Percentiles rank a stretch among this genome's conserved stretches.
phyloP scores from a whole-genome alignment of 768 basidiomycete species.

The Collybiopsis luxurians region DNA sequence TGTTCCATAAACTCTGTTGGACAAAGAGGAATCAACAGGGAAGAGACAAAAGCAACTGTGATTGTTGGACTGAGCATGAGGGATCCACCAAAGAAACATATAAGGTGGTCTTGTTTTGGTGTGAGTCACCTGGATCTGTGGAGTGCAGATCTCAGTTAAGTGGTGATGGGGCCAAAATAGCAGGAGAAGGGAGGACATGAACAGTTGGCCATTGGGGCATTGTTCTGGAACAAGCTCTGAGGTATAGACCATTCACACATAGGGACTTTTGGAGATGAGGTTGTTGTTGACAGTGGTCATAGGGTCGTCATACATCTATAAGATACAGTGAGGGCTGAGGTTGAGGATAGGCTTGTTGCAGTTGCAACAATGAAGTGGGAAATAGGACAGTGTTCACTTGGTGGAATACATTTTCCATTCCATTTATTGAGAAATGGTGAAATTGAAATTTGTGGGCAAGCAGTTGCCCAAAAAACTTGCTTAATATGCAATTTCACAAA shows the following conservation, averaged over 20 bases:
- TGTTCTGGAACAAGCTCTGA: conserved; percentile 73
- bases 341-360: neutral
- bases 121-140: conserved; percentile 67
- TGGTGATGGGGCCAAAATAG: neutral
- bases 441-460: neutral
- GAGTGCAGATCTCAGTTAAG: conserved; percentile 1
- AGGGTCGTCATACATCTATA: conserved; percentile 87
- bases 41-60: conserved; percentile 48
- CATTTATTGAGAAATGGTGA: conserved; percentile 44
- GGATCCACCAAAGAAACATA: conserved; percentile 92
- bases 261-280: conserved; percentile 64
- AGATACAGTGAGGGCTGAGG: neutral
- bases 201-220: conserved; percentile 37
- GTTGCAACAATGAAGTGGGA: neutral
- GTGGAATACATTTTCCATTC: conserved; percentile 72
- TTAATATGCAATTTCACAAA: conserved; percentile 46
- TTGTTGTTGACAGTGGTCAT: conserved; percentile 79
- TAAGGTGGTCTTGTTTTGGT: conserved; percentile 94
- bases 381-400: conserved; percentile 60
- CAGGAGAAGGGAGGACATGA: conserved; percentile 6
- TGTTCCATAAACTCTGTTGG: conserved; percentile 55
- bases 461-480: conserved; percentile 29
- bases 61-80: conserved; percentile 86
- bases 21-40: conserved; percentile 67
- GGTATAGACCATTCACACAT: conserved; percentile 70